Base-by-base conservation (phyloP, 73 alveolate species). In the Paraurostyla sp. region DNA sequence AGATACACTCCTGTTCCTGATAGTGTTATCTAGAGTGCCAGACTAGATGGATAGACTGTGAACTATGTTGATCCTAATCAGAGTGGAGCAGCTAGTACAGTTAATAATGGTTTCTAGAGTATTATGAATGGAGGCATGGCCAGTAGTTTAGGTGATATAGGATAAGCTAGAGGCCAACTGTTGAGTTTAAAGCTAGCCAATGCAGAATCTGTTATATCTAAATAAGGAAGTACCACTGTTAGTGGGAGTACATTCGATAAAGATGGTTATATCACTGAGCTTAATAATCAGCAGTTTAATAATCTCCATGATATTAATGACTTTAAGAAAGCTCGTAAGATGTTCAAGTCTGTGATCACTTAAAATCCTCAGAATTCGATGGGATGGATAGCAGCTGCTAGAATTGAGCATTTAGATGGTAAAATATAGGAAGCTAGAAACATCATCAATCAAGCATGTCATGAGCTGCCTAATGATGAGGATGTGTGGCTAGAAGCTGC, bases 401-500 rank as follows among this genome's bases (percentile, higher is more conserved):
- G 99, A 90, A 89, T 98, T 76, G 99, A 98, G 78, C 99, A 96
- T 36, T 80, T 92, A 58, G 99, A 97, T 93, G 98, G 98, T 18
- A 94, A 98, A 42, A 57, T 95, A 38, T 59, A 94, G 41, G 97
- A 93, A 30, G 99, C 99, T 29, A 93, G 98, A 71, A 93, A 95
- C 65, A 86, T 98, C 16, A 87, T 98, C 38, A 89, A 95, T 0
- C 78, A 98, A 52, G 99, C 98, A 18, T 92, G 97, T 20, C 83
- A 89, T 65, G 71, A 92, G 45, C 95, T 97, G 50, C 97, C 97
- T 54, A 88, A 94, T 52, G 93, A 92, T 62, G 99, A 98, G 81
- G 99, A 98, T 91, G 84, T 98, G 43, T 98, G 99, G 99, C 87
- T 94, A 46, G 99, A 98, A 80, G 96, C 98, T 69, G 96, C 99